Evolutionary conservation across 176 grass and related monocot species (phyloP).

Genomic region (Ananas comosus): DNA sequence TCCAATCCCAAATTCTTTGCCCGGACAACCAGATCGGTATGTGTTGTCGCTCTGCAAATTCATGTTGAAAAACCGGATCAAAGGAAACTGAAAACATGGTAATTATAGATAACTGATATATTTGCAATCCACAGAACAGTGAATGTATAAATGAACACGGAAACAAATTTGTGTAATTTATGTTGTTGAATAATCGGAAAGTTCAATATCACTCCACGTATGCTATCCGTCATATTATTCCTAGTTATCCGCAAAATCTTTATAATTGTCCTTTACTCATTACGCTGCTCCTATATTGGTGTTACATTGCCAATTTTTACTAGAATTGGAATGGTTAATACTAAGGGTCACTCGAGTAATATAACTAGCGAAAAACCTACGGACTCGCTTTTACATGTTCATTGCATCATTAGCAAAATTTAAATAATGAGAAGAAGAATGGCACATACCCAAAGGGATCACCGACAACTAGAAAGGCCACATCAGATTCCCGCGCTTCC

Average conservation of each 20-base stretch:
- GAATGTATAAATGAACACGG: too few relatives aligned
- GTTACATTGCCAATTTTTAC: too few relatives aligned
- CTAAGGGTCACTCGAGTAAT: neutral
- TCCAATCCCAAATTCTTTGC: conserved; percentile 68
- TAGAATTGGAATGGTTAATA: too few relatives aligned
- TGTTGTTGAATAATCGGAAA: too few relatives aligned
- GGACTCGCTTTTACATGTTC: neutral
- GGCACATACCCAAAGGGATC: conserved; percentile 77
- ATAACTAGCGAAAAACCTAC: neutral
- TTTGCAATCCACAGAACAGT: too few relatives aligned
- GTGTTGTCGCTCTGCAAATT: conserved; percentile 70
- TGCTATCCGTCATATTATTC: too few relatives aligned
- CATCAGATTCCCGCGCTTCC: conserved; percentile 36
- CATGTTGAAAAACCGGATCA: neutral
- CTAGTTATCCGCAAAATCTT: too few relatives aligned
- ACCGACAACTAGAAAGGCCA: conserved; percentile 83
- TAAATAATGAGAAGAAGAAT: neutral
- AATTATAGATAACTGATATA: too few relatives aligned
- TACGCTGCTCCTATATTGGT: too few relatives aligned
- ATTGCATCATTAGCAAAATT: neutral
- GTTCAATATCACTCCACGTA: too few relatives aligned
- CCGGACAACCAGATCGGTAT: conserved; percentile 86
- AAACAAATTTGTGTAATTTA: too few relatives aligned
- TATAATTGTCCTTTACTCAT: too few relatives aligned
- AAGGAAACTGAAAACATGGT: neutral